Evolutionary conservation across 2,329 filamentous ascomycete species (phyloP).

Genomic region (Ceratocystiopsis sp.): DNA sequence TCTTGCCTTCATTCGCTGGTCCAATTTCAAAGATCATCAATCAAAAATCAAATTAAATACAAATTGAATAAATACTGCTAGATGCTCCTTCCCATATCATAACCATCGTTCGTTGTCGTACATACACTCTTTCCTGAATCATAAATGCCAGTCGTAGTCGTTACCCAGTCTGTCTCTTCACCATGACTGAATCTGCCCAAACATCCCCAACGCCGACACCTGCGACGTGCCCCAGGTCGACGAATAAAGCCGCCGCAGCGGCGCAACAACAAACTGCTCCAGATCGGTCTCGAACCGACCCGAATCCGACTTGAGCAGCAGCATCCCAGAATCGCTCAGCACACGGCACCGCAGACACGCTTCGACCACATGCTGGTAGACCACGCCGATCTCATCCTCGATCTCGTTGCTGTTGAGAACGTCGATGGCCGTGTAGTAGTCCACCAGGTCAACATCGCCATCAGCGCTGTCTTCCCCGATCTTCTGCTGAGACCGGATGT

Average conservation of each 20-base stretch:
- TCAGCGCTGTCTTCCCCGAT: neutral
- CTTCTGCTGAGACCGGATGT: constrained; percentile 2
- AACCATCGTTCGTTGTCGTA: no score
- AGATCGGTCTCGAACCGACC: constrained; percentile 6
- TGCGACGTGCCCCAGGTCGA: constrained; percentile 6
- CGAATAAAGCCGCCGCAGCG: constrained; percentile 5
- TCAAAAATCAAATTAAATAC: no score
- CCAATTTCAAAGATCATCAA: no score
- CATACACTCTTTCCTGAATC: no score
- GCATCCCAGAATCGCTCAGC: constrained; percentile 4
- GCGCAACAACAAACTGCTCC: constrained; percentile 8
- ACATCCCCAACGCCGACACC: neutral
- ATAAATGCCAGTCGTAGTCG: no score
- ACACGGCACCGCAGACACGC: constrained; percentile 8
- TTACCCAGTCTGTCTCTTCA: no score
- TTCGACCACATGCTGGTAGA: constrained; percentile 7
- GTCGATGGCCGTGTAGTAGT: constrained; percentile 8
- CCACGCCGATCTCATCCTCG: constrained; percentile 8
- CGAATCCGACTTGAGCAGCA: constrained; percentile 5
- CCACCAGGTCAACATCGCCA: constrained; percentile 4
- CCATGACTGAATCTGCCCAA: no score
- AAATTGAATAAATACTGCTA: no score
- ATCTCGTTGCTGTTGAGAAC: constrained; percentile 9
- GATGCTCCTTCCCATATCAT: no score
- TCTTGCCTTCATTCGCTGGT: no score